A percentile compares a stretch with the other conserved stretches of the same genome.
Evolutionary conservation across 208 protist species (phyloP).

Genomic region (Trypanosoma lewisi): DNA sequence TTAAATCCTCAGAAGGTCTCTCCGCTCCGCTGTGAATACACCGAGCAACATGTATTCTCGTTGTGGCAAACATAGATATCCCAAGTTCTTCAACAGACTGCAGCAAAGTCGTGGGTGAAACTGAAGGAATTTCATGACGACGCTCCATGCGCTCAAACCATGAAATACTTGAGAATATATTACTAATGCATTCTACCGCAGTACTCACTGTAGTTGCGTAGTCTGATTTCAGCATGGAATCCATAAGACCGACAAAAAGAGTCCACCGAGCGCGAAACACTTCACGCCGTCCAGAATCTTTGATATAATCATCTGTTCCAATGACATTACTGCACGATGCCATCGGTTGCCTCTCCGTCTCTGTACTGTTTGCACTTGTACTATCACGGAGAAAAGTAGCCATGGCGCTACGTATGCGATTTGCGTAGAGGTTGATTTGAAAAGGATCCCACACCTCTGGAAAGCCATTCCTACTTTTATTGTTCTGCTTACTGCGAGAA

Average conservation of each 20-base stretch:
- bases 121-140: not conserved
- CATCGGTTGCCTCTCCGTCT: not conserved
- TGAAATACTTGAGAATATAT: constrained; percentile 35
- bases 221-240: constrained; percentile 38
- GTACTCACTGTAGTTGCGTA: constrained; percentile 50
- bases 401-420: constrained; percentile 10
- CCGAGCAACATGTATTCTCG: constrained; percentile 46
- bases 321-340: not conserved
- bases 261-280: constrained; percentile 48
- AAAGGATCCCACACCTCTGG: constrained; percentile 18
- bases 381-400: constrained; percentile 18
- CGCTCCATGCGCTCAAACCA: constrained; percentile 32
- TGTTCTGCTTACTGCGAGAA: not conserved
- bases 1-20: constrained; percentile 17
- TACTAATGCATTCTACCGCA: constrained; percentile 47
- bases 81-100: constrained; percentile 43
- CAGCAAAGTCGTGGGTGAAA: constrained; percentile 23
- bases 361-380: constrained; percentile 1
- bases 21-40: constrained; percentile 13
- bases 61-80: constrained; percentile 34
- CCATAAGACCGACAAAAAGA: constrained; percentile 36
- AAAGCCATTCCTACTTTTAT: not conserved
- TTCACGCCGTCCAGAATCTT: constrained; percentile 16
- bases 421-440: constrained; percentile 26
- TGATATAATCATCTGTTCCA: constrained; percentile 9